These are phyloP conservation scores for Onygena corvina DNA, from an alignment of 2,329 filamentous ascomycete species.

Conservation along the genomic window DNA sequence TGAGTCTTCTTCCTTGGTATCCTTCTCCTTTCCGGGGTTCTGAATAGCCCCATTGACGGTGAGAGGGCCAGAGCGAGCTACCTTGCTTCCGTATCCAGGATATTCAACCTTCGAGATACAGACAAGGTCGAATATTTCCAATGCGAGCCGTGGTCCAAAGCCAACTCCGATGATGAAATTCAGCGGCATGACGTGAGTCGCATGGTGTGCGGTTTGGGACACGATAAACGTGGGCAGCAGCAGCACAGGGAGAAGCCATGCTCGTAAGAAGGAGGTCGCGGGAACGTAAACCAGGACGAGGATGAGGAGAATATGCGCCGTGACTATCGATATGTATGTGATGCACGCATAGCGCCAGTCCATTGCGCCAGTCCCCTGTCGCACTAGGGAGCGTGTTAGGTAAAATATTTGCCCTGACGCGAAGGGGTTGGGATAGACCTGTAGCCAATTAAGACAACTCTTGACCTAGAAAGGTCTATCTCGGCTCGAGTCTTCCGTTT, in stretches of 20 bases:
- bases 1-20: background rate
- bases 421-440: no score
- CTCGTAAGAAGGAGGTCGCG: constrained; percentile 8
- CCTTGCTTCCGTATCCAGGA: background rate
- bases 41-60: background rate
- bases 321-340: background rate
- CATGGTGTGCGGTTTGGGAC: constrained; percentile 6
- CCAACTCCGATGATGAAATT: constrained; percentile 7
- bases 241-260: constrained; percentile 5
- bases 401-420: no score
- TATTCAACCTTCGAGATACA: constrained; percentile 9
- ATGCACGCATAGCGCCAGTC: background rate
- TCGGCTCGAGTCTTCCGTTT: no score
- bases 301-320: constrained; percentile 3
- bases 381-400: no score
- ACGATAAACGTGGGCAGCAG: constrained; percentile 2
- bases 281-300: constrained; percentile 6
- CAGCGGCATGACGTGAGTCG: background rate
- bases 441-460: no score
- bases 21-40: background rate
- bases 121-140: constrained; percentile 11
- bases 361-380: background rate
- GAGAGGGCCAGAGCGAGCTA: background rate
- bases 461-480: no score
- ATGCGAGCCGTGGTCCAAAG: constrained; percentile 1